Evolutionary conservation across 208 protist genomes (phyloP).

Genomic region (Crithidia sp.): DNA sequence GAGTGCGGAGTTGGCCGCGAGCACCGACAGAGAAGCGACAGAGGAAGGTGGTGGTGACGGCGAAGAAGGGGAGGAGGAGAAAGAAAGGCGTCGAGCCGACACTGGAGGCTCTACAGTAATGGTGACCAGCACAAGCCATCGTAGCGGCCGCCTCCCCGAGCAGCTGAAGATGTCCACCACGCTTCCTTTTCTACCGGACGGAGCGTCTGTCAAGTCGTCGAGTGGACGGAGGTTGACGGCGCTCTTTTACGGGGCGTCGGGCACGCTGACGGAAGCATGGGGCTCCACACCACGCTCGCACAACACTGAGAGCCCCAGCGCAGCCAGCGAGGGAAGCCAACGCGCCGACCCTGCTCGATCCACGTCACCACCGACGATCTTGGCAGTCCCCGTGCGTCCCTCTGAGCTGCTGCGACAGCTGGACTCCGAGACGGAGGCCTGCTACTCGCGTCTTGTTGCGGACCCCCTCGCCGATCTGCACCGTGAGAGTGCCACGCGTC

Average conservation of each 20-base stretch:
- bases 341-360: no score
- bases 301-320: neutral
- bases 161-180: no score
- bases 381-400: conserved; percentile 20
- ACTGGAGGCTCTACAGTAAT: no score
- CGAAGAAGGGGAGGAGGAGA: no score
- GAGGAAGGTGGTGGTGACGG: neutral
- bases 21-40: neutral
- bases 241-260: conserved; percentile 16
- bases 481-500: conserved; percentile 9
- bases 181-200: no score
- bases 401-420: conserved; percentile 33
- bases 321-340: neutral
- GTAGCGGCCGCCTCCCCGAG: no score
- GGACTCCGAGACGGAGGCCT: conserved; percentile 25
- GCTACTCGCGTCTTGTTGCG: conserved; percentile 33
- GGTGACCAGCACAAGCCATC: no score
- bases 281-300: no score
- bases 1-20: conserved; percentile 1
- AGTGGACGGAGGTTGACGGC: conserved; percentile 3
- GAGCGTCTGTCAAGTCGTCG: no score
- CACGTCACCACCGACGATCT: neutral
- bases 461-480: conserved; percentile 22
- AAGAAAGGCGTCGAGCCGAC: no score
- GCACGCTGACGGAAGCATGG: neutral